phyloP scores from a whole-genome alignment of 352 stramenopile species.

The Pythium vanterpoolii region DNA sequence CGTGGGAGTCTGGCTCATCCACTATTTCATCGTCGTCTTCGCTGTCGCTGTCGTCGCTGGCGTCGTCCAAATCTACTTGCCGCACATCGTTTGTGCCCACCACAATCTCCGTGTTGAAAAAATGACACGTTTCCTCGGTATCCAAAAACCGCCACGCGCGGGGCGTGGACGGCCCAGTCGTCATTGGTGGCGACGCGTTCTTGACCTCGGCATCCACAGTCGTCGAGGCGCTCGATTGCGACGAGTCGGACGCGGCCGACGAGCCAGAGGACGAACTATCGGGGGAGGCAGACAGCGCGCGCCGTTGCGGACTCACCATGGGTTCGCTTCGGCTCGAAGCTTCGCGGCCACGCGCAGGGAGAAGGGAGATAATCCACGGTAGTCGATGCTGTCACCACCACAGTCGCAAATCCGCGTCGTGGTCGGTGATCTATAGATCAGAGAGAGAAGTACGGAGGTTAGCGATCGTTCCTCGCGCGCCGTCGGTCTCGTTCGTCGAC shows the following conservation, averaged over 20 bases:
- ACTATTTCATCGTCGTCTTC: slow-evolving; percentile 29
- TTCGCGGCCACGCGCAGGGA: neutral
- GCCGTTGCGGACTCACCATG: slow-evolving; percentile 19
- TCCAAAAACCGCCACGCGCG: slow-evolving; percentile 35
- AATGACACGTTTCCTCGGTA: slow-evolving; percentile 61
- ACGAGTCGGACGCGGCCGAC: slow-evolving; percentile 5
- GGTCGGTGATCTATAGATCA: neutral
- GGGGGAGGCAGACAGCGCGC: slow-evolving; percentile 13
- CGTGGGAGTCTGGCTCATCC: slow-evolving; percentile 5
- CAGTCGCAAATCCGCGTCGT: neutral
- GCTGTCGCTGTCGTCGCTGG: slow-evolving; percentile 28
- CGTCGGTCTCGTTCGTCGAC: neutral
- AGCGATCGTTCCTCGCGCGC: neutral
- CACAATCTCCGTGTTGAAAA: slow-evolving; percentile 62
- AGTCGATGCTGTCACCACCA: neutral
- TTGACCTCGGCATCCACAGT: neutral
- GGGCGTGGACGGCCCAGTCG: neutral
- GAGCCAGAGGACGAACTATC: slow-evolving; percentile 4
- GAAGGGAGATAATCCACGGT: neutral
- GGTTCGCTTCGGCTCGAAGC: neutral
- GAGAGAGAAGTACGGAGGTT: neutral
- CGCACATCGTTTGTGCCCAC: slow-evolving; percentile 59
- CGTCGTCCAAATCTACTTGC: slow-evolving; percentile 28
- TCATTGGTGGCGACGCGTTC: neutral
- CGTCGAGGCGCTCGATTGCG: neutral